Percentiles rank a stretch among this genome's conserved stretches.
Evolutionary conservation across 23 red algal species (phyloP).

Genomic region (Gracilaria domingensis): DNA sequence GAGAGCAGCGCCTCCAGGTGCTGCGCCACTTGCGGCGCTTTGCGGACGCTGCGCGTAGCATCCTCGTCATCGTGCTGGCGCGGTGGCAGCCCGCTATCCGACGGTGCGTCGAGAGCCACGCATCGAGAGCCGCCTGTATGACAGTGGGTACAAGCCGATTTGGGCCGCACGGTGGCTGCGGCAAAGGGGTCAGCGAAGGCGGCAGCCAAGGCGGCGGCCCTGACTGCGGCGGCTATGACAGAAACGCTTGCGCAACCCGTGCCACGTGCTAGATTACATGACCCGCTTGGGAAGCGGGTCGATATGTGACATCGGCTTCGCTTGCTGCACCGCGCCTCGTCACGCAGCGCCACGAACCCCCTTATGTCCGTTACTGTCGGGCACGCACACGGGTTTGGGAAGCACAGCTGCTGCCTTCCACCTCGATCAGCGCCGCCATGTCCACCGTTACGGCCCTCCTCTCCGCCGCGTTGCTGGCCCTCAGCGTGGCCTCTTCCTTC

Average conservation of each 20-base stretch:
- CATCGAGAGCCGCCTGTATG: too few relatives aligned
- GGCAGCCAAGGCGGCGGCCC: too few relatives aligned
- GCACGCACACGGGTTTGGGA: too few relatives aligned
- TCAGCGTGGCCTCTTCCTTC: neutral
- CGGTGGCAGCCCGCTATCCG: neutral
- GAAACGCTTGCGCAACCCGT: neutral
- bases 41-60: neutral
- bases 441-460: neutral
- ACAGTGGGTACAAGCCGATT: too few relatives aligned
- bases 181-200: too few relatives aligned
- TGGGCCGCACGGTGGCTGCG: too few relatives aligned
- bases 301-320: conserved; percentile 7
- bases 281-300: neutral
- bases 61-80: neutral
- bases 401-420: too few relatives aligned
- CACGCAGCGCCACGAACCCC: neutral
- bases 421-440: neutral
- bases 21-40: conserved; percentile 32
- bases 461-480: neutral
- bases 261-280: neutral
- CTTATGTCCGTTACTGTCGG: too few relatives aligned
- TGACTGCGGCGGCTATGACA: neutral
- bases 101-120: too few relatives aligned
- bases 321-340: too few relatives aligned
- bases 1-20: conserved; percentile 51